Evolutionary conservation across 108 stramenopile genomes (phyloP).

Genomic region (Chaetoceros tenuissimus): DNA sequence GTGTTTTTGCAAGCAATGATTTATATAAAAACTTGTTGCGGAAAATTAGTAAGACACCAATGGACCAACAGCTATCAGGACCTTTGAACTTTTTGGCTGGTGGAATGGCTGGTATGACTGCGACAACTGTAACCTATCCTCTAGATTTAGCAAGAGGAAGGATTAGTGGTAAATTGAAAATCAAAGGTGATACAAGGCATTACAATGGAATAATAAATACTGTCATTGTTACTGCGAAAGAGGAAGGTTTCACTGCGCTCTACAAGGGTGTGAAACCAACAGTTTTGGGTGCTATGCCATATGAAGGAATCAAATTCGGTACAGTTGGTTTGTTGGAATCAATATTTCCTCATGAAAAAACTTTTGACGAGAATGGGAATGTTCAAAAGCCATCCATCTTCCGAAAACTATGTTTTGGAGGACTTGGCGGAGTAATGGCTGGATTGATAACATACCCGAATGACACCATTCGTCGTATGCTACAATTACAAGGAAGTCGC

Average conservation of each 20-base stretch:
- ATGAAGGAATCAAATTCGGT: slow-evolving; percentile 89
- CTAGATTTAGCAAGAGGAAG: slow-evolving; percentile 81
- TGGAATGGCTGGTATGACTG: slow-evolving; percentile 79
- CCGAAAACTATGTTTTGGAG: slow-evolving; percentile 77
- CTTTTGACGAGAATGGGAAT: slow-evolving; percentile 2
- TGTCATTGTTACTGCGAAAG: slow-evolving; percentile 51
- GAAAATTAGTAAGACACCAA: slow-evolving; percentile 3
- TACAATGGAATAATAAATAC: slow-evolving; percentile 75
- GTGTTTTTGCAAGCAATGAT: slow-evolving; percentile 79
- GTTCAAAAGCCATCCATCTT: slow-evolving; percentile 16
- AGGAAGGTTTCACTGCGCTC: slow-evolving; percentile 70
- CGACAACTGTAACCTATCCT: slow-evolving; percentile 74
- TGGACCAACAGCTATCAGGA: slow-evolving; percentile 24
- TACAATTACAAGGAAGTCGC: slow-evolving; percentile 84
- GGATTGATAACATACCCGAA: slow-evolving; percentile 82
- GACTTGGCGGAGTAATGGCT: slow-evolving; percentile 71
- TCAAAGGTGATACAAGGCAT: slow-evolving; percentile 21
- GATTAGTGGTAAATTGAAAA: slow-evolving; percentile 72
- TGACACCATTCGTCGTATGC: slow-evolving; percentile 78
- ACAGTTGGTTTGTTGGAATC: slow-evolving; percentile 78
- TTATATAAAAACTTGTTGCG: slow-evolving; percentile 41
- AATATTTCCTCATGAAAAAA: slow-evolving; percentile 34
- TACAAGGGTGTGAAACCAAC: slow-evolving; percentile 80
- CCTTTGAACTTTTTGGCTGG: slow-evolving; percentile 60
- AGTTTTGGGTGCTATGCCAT: slow-evolving; percentile 78